Conservation (phyloP, 257 asterid species). For the Scutellaria galericulata region DNA sequence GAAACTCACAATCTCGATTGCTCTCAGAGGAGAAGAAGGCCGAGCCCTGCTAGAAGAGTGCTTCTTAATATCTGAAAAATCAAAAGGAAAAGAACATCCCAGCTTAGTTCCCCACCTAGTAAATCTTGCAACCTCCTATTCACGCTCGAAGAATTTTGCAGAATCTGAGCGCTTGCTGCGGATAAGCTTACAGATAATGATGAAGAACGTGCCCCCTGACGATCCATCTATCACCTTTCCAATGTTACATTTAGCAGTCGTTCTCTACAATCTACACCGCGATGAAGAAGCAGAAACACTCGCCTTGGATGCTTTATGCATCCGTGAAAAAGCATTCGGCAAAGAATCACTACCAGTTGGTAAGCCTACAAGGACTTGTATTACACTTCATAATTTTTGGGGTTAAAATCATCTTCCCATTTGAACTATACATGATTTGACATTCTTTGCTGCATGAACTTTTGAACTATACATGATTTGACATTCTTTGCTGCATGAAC, state of each 20-base stretch:
- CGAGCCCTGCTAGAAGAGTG: slow-evolving; percentile 73
- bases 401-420: too few species aligned
- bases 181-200: slow-evolving; percentile 73
- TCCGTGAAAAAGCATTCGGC: slow-evolving; percentile 86
- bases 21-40: slow-evolving; percentile 80
- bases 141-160: slow-evolving; percentile 72
- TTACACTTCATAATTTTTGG: background rate
- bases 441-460: too few species aligned
- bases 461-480: too few species aligned
- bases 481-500: too few species aligned
- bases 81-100: slow-evolving; percentile 78
- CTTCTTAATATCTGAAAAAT: slow-evolving; percentile 61
- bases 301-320: slow-evolving; percentile 63
- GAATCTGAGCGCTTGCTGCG: slow-evolving; percentile 88
- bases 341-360: slow-evolving; percentile 88
- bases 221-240: slow-evolving; percentile 85
- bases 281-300: slow-evolving; percentile 85
- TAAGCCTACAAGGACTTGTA: slow-evolving; percentile 42
- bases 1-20: slow-evolving; percentile 20
- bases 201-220: slow-evolving; percentile 63
- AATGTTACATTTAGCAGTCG: slow-evolving; percentile 80
- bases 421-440: too few species aligned
- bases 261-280: slow-evolving; percentile 70
- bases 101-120: slow-evolving; percentile 75
- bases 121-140: slow-evolving; percentile 91